These are phyloP conservation scores for Camelina laxa DNA, from an alignment of 345 rosid genomes.

Conservation along the genomic window DNA sequence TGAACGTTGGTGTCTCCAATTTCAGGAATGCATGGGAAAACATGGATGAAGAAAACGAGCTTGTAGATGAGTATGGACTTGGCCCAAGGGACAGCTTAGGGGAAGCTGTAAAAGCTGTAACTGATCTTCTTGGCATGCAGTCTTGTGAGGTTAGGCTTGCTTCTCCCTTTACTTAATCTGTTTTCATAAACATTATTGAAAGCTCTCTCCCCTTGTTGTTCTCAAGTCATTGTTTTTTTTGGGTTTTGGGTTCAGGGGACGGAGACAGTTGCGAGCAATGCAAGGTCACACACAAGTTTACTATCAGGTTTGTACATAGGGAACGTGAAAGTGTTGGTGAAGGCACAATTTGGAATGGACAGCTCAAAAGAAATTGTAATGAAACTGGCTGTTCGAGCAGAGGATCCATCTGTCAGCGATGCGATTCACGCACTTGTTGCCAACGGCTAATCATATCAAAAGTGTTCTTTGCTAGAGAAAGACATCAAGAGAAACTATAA, in stretches of 20 bases:
- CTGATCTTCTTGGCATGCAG: slow-evolving; percentile 92
- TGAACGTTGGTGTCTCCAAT: slow-evolving; percentile 76
- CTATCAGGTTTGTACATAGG: slow-evolving; percentile 86
- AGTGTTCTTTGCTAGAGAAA: not conserved
- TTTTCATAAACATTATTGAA: not conserved
- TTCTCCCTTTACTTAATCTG: not conserved
- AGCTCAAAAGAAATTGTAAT: slow-evolving; percentile 77
- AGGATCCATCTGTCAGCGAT: slow-evolving; percentile 63
- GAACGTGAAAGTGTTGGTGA: slow-evolving; percentile 68
- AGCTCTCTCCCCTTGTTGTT: not conserved
- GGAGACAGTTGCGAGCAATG: slow-evolving; percentile 68
- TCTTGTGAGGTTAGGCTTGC: slow-evolving; percentile 74
- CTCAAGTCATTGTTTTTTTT: not conserved
- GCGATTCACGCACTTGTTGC: slow-evolving; percentile 83
- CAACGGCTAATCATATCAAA: slow-evolving; percentile 51
- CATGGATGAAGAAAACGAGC: slow-evolving; percentile 71
- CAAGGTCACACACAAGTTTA: slow-evolving; percentile 86
- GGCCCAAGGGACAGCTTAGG: slow-evolving; percentile 81
- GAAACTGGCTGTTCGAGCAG: slow-evolving; percentile 82
- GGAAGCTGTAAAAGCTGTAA: slow-evolving; percentile 82
- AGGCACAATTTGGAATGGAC: slow-evolving; percentile 77
- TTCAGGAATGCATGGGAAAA: slow-evolving; percentile 93
- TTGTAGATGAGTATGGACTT: slow-evolving; percentile 86
- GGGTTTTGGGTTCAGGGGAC: slow-evolving; percentile 59
- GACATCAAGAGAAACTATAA: not conserved